A percentile compares a stretch with the other conserved stretches of the same genome.
Evolutionary conservation across 257 asterid genomes (phyloP).

Genomic region (Solanum tarijense): DNA sequence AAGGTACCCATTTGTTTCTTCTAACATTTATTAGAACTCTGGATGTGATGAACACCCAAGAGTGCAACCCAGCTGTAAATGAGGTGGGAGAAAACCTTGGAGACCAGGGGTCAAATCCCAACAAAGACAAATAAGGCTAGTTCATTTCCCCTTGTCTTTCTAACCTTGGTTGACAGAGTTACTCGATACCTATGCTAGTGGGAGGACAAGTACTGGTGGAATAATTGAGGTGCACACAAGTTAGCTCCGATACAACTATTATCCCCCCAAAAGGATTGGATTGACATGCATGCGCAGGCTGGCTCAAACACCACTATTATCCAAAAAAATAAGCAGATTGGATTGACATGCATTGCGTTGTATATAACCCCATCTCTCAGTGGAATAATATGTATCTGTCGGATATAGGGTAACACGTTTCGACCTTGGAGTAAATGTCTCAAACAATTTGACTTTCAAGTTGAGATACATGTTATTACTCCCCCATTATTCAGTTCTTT

Average conservation of each 20-base stretch:
- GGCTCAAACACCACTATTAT: background rate
- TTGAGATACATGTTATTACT: background rate
- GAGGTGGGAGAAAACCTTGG: background rate
- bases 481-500: background rate
- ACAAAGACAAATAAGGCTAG: background rate
- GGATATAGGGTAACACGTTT: background rate
- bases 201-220: background rate
- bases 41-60: background rate
- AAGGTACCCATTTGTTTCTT: background rate
- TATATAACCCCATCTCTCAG: background rate
- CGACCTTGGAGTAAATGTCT: background rate
- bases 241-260: background rate
- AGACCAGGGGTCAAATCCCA: background rate
- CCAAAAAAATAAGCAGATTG: background rate
- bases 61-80: background rate
- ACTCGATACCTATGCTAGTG: background rate
- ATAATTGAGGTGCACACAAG: background rate
- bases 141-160: background rate
- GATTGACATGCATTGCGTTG: background rate
- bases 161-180: background rate
- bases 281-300: background rate
- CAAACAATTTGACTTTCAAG: background rate
- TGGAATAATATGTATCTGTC: background rate
- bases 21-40: background rate
- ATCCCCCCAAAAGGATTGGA: background rate